Percentiles rank a stretch among this genome's conserved stretches.
Evolutionary conservation across 352 stramenopile species (phyloP).

Genomic region (Phytophthora constricta): DNA sequence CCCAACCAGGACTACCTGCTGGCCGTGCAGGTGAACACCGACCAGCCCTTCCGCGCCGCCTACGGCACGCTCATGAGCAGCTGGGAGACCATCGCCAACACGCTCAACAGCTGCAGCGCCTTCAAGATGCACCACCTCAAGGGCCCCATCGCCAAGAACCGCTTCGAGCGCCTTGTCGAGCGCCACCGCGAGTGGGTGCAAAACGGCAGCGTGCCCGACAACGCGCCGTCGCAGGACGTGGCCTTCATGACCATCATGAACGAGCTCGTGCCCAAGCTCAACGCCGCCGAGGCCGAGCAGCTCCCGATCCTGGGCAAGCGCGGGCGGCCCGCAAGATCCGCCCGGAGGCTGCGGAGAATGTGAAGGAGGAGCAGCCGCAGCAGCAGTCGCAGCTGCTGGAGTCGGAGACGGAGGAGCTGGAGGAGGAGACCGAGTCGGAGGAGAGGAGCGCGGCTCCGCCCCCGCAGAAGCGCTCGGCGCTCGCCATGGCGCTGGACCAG

Average conservation of each 20-base stretch:
- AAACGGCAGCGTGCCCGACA: constrained; percentile 26
- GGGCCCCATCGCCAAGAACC: constrained; percentile 46
- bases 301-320: constrained; percentile 34
- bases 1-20: constrained; percentile 42
- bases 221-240: constrained; percentile 28
- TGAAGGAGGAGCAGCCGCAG: constrained; percentile 20
- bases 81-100: constrained; percentile 44
- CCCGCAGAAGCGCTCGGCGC: constrained; percentile 22
- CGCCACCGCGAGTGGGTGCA: constrained; percentile 35
- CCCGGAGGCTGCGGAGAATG: not conserved
- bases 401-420: not conserved
- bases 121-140: constrained; percentile 52
- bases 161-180: constrained; percentile 41
- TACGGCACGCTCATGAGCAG: constrained; percentile 38
- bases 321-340: constrained; percentile 36
- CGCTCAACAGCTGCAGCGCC: constrained; percentile 37
- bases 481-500: constrained; percentile 32
- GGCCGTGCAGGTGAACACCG: constrained; percentile 38
- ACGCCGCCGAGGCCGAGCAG: constrained; percentile 33
- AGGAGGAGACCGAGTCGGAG: not conserved
- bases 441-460: constrained; percentile 15
- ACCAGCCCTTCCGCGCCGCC: constrained; percentile 34
- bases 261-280: constrained; percentile 37
- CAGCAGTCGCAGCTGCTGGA: constrained; percentile 4
- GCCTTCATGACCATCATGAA: constrained; percentile 38